These are phyloP conservation scores for Elaphomyces granulatus DNA, from an alignment of 495 filamentous ascomycete genomes.

Conservation along the genomic window DNA sequence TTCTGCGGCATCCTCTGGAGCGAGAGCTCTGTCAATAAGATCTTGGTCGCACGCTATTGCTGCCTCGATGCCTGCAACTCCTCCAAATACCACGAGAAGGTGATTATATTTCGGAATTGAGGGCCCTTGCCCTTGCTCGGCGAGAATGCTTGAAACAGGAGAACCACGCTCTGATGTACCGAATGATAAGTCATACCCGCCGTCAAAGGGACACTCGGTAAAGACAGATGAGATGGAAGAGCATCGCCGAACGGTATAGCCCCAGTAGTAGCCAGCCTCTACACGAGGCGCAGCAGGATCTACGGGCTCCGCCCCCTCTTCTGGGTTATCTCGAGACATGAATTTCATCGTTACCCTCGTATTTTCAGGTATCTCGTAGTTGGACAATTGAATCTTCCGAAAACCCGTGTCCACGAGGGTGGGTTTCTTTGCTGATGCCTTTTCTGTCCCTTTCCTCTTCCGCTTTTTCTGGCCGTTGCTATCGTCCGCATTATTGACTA, in stretches of 20 bases:
- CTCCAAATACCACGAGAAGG: slow-evolving; percentile 57
- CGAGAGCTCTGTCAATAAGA: slow-evolving; percentile 39
- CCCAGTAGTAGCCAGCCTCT: slow-evolving; percentile 64
- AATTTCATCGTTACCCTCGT: slow-evolving; percentile 56
- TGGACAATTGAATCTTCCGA: slow-evolving; percentile 33
- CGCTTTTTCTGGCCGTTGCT: slow-evolving; percentile 1
- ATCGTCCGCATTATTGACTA: slow-evolving; percentile 1
- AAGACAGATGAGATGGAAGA: slow-evolving; percentile 47
- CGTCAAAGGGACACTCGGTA: slow-evolving; percentile 46
- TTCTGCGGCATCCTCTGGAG: slow-evolving; percentile 39
- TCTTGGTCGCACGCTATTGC: slow-evolving; percentile 51
- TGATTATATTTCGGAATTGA: slow-evolving; percentile 41
- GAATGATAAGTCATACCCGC: slow-evolving; percentile 53
- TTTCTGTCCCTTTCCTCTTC: slow-evolving; percentile 1
- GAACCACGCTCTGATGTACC: slow-evolving; percentile 61
- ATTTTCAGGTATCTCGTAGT: slow-evolving; percentile 36
- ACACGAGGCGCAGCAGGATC: slow-evolving; percentile 46
- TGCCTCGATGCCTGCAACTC: slow-evolving; percentile 54
- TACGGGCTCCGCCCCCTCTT: slow-evolving; percentile 34
- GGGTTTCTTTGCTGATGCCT: slow-evolving; percentile 3
- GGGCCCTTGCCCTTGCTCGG: slow-evolving; percentile 14
- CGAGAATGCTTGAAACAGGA: slow-evolving; percentile 33
- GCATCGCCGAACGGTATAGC: slow-evolving; percentile 47
- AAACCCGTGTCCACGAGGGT: slow-evolving; percentile 18
- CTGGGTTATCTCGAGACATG: slow-evolving; percentile 2